Evolutionary conservation across 1,284 basidiomycete species (phyloP), one percentile per base, ranked within the genome.

Genomic region (Papiliotrema flavescens): DNA sequence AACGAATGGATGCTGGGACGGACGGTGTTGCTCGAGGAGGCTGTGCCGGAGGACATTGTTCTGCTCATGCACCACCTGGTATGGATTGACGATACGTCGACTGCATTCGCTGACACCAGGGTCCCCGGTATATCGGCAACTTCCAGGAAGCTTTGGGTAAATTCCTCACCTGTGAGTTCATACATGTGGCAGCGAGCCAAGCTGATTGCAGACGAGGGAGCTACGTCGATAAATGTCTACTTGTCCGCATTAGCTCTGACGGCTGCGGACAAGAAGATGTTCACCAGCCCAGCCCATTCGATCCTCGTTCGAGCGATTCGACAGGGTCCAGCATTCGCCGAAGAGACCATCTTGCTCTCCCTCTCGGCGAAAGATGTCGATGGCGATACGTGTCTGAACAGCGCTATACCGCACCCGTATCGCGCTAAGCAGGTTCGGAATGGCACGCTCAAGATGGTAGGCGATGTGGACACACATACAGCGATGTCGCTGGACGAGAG

Each of bases 401-500:
- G 64, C n/a, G 69, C 68, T 8, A 51, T 73, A 2, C 71, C 74
- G 13, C 69, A 72, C 39, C 59, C 65, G 0, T 43, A 56, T 8
- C 65, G 69, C 2, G 69, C 69, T 0, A 49, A 54, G 8, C 69
- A 71, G 40, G 48, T 73, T 8, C 55, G 58, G 6, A 62, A 70
- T 41, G 71, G 66, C 5, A 55, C 65, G 7, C 71, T 69, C 22
- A 58, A 67, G 43, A 72, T 82, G 17, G 67, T 79, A 22, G 87
- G 86, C 1, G 81, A 88, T 65, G 80, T 88, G 2, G 79, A 85
- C 55, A 73, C 84, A 1, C 81, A 85, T 42, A 81, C 82, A 22
- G 82, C 82, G 15, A 79, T 79, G 23, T 81, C 85, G 49, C 73
- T 95, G 36, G 92, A 96, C 72, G 80, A 83, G 55, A 83, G 86